Evolutionary conservation across 108 stramenopile genomes (phyloP), one percentile per base, ranked within the genome.

Genomic region (Skeletonema grethae): DNA sequence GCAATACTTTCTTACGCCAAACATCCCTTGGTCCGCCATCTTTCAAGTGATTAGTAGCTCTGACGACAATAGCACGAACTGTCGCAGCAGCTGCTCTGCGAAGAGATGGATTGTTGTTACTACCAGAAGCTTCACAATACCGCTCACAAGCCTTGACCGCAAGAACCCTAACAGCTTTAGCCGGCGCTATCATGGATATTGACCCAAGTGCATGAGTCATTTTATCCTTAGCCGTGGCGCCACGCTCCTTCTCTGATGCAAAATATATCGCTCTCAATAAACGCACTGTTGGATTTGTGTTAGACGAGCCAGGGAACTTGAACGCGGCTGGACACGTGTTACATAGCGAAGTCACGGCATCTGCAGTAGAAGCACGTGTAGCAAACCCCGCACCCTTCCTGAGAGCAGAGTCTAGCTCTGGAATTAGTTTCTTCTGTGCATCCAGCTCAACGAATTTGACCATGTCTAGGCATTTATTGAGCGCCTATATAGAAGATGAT

Each of bases 181-280:
- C 94, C 20, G 89, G 88, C 3, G 89, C 84, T 5, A 71, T 25
- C 41, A 79, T 82, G 28, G 89, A 87, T 43, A 95, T 67, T 16
- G 85, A 80, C 28, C 94, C 87, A 9, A 93, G 79, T 5, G 91
- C 75, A 43, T 88, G 88, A 15, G 88, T 80, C 65, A 72, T 90
- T 56, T 88, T 88, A 67, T 88, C 75, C 13, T 91, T 91, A 4
- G 90, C 87, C 13, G 70, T 87, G 11, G 71, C 60, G 9, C 90
- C 91, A 29, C 89, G 78, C 67, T 95, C 94, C 11, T 86, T 75
- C 58, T 93, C 91, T 12, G 78, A 80, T 2, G 90, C 90, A 70
- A 79, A 88, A 68, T 90, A 95, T 31, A 95, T 68, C n/a, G 87
- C 90, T 45, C 92, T 86, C 15, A 95, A 78, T 35, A 95, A 74